Evolutionary conservation across 495 filamentous ascomycete species (phyloP).

Genomic region (Aspergillus bertholletiae): DNA sequence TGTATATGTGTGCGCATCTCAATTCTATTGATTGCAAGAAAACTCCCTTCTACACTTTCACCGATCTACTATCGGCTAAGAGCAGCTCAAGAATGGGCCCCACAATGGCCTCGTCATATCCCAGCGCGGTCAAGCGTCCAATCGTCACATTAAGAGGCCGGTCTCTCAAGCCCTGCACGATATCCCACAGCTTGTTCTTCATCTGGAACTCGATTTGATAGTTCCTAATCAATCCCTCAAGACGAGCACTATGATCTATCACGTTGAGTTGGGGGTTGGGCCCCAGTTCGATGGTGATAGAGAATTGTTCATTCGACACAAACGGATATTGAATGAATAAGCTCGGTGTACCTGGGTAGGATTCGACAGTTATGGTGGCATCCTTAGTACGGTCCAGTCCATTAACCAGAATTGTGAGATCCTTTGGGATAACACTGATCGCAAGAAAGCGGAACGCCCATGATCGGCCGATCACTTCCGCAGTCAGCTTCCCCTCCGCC

Average conservation of each 20-base stretch:
- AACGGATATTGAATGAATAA: constrained; percentile 4
- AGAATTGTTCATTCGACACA: constrained; percentile 5
- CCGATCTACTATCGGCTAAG: constrained; percentile 30
- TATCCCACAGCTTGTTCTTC: constrained; percentile 38
- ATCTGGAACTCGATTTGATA: constrained; percentile 37
- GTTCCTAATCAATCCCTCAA: constrained; percentile 33
- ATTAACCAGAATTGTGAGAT: constrained; percentile 20
- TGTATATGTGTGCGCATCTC: too few species aligned
- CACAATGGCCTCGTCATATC: constrained; percentile 28
- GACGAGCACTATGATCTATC: constrained; percentile 19
- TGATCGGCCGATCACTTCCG: neutral
- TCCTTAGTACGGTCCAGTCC: constrained; percentile 21
- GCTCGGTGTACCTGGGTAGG: constrained; percentile 12
- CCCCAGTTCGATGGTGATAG: constrained; percentile 27
- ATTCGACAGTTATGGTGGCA: constrained; percentile 16
- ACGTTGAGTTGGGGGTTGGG: constrained; percentile 29
- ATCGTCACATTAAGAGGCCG: constrained; percentile 22
- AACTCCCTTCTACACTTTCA: too few species aligned
- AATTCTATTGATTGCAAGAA: too few species aligned
- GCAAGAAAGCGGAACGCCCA: constrained; percentile 17
- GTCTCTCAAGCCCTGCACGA: constrained; percentile 16
- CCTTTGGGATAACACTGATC: constrained; percentile 22
- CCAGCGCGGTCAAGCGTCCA: constrained; percentile 26
- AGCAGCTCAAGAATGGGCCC: constrained; percentile 43
- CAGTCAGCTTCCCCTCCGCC: neutral